Evolutionary conservation across 2,329 filamentous ascomycete species (phyloP).

Genomic region (Botrytis pseudocinerea): DNA sequence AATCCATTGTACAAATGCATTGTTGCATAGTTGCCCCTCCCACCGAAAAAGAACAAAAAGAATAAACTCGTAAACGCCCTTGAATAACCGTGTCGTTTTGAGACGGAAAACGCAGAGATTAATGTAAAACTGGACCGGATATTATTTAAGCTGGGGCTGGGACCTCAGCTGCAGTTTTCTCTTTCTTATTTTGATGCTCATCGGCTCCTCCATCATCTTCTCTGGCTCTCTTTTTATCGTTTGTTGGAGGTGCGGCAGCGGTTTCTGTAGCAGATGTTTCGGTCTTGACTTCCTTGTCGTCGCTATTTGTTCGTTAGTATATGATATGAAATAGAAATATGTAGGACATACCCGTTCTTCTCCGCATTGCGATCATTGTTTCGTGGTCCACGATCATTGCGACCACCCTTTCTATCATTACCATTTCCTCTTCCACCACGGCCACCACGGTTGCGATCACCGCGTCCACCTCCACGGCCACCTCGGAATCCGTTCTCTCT

Average conservation of each 20-base stretch:
- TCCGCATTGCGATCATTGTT: conserved; percentile 43
- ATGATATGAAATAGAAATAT: not conserved
- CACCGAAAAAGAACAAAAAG: conserved; percentile 12
- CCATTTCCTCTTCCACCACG: conserved; percentile 46
- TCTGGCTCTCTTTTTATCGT: conserved; percentile 40
- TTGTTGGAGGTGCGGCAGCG: conserved; percentile 6
- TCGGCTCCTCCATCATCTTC: conserved; percentile 50
- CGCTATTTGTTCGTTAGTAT: conserved; percentile 29
- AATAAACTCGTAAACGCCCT: conserved; percentile 19
- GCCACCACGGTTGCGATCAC: conserved; percentile 41
- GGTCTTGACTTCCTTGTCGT: conserved; percentile 27
- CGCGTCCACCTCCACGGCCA: conserved; percentile 42
- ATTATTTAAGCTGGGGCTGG: conserved; percentile 34
- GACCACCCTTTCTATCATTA: conserved; percentile 33
- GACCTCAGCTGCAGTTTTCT: conserved; percentile 46
- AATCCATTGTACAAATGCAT: conserved; percentile 9
- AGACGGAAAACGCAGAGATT: conserved; percentile 7
- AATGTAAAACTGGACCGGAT: conserved; percentile 23
- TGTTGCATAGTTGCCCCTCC: not conserved
- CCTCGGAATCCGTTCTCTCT: conserved; percentile 59
- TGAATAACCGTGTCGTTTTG: not conserved
- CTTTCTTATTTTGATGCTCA: conserved; percentile 62
- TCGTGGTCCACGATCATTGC: conserved; percentile 45
- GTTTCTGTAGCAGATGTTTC: conserved; percentile 31
- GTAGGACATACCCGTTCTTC: conserved; percentile 35